These are phyloP conservation scores for Lentithecium fluviatile DNA, from an alignment of 495 filamentous ascomycete species.

Conservation along the genomic window DNA sequence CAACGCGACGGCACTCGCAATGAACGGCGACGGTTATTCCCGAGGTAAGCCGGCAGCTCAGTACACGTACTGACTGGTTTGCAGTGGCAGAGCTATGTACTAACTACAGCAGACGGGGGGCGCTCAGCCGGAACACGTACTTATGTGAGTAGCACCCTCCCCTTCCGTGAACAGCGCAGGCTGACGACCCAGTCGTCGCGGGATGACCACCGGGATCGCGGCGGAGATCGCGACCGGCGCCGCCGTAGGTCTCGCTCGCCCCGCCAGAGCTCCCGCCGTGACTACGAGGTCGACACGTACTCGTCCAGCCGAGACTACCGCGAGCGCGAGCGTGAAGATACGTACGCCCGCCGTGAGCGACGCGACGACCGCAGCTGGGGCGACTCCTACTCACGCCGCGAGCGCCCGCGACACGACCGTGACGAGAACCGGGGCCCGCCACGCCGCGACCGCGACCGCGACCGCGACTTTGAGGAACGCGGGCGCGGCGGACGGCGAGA, in stretches of 20 bases:
- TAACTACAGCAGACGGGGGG: slow-evolving; percentile 54
- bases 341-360: slow-evolving; percentile 66
- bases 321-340: slow-evolving; percentile 86
- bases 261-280: slow-evolving; percentile 57
- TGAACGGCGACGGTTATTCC: slow-evolving; percentile 88
- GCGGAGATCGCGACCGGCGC: slow-evolving; percentile 33
- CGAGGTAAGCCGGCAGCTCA: slow-evolving; percentile 61
- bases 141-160: slow-evolving; percentile 54
- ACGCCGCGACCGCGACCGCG: slow-evolving; percentile 46
- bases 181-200: slow-evolving; percentile 17
- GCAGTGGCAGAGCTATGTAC: slow-evolving; percentile 36
- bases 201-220: slow-evolving; percentile 45
- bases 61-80: slow-evolving; percentile 13
- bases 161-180: neutral
- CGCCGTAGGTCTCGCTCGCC: slow-evolving; percentile 72
- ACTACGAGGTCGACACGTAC: slow-evolving; percentile 81
- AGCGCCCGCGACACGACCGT: slow-evolving; percentile 31
- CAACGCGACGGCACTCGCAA: slow-evolving; percentile 45
- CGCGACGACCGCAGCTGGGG: slow-evolving; percentile 38
- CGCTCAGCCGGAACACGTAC: slow-evolving; percentile 67
- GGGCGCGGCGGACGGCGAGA: slow-evolving; percentile 38
- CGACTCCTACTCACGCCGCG: slow-evolving; percentile 35
- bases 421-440: slow-evolving; percentile 48
- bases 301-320: slow-evolving; percentile 86
- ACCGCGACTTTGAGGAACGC: slow-evolving; percentile 65